phyloP scores from a whole-genome alignment of 345 rosid genomes.

The Abelmoschus esculentus region DNA sequence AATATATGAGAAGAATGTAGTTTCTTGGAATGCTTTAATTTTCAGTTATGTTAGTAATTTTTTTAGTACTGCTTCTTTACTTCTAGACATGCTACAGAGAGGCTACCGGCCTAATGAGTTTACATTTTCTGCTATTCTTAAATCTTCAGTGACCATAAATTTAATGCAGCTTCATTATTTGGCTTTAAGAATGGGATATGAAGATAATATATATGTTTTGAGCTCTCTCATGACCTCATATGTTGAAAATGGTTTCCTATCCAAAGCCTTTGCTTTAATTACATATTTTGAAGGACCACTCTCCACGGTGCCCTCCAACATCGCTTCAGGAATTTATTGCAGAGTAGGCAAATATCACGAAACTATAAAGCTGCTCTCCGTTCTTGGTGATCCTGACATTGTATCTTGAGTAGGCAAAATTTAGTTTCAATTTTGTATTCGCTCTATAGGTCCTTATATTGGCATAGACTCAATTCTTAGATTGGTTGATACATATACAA shows the following conservation, averaged over 20 bases:
- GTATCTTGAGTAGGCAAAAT: too few species aligned
- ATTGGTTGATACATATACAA: too few species aligned
- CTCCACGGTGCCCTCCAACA: constrained; percentile 42
- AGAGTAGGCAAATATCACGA: constrained; percentile 52
- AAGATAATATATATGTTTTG: constrained; percentile 47
- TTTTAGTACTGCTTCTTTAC: constrained; percentile 29
- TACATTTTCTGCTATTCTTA: constrained; percentile 63
- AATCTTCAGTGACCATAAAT: constrained; percentile 28
- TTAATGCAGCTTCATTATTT: constrained; percentile 59
- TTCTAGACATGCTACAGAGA: constrained; percentile 45
- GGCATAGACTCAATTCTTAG: too few species aligned
- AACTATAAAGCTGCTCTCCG: constrained; percentile 53
- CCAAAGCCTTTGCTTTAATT: constrained; percentile 46
- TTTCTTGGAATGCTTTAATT: constrained; percentile 80
- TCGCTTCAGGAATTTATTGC: constrained; percentile 58
- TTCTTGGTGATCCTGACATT: constrained; percentile 60
- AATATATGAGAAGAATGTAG: constrained; percentile 51
- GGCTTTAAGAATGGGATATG: constrained; percentile 60
- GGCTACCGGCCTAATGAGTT: constrained; percentile 62
- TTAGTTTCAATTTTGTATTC: too few species aligned
- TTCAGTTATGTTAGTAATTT: constrained; percentile 45
- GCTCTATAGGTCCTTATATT: too few species aligned
- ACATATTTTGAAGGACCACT: constrained; percentile 26
- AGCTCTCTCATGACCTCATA: constrained; percentile 68
- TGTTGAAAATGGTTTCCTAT: constrained; percentile 47